Evolutionary conservation across 768 basidiomycete species (phyloP), one percentile per base, ranked within the genome.

Genomic region (Suillus americanus): DNA sequence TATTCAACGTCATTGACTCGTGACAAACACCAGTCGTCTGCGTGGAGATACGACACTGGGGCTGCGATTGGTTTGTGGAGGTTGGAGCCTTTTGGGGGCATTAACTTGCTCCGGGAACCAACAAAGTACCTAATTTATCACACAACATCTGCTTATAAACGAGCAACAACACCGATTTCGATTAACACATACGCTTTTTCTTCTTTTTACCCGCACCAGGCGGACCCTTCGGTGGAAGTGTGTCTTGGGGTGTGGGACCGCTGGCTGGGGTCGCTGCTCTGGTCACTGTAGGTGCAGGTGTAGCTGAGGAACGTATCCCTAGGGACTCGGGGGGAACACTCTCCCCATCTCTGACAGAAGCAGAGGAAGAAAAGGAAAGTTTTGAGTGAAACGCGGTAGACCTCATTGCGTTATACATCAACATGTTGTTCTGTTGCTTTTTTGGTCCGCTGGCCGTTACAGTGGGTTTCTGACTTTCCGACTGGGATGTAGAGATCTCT

Each of bases 401-500:
- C 67, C 82, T 85, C 91, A 95, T 91, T 9, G 93, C 93, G 65
- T 89, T 88, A 70, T 87, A 77, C 67, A 94, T 81, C 25, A 92
- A 81, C 68, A 83, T 78, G 63, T 81, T 86, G 72, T 93, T 92
- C 72, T 90, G 86, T 67, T 85, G 85, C 68, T 84, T 88, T 70
- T 83, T 87, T 28, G 79, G 78, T 25, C 68, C 71, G 23, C 75
- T 74, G 30, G 69, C 55, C n/a, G 59, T 68, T 61, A 50, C 65
- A 62, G 65, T 70, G 67, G 63, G 57, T 60, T 69, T 68, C 37
- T 69, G 69, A 59, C 74, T 73, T 59, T 71, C 72, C 35, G 66
- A 37, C 10, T 63, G 64, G 35, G 70, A 65, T 8, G 68, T 40
- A 8, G 69, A 30, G 20, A 41, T 41, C 23, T 68, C 20, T 14